Evolutionary conservation across 768 basidiomycete genomes (phyloP), one percentile per base, ranked within the genome.

Genomic region (Piloderma croceum): DNA sequence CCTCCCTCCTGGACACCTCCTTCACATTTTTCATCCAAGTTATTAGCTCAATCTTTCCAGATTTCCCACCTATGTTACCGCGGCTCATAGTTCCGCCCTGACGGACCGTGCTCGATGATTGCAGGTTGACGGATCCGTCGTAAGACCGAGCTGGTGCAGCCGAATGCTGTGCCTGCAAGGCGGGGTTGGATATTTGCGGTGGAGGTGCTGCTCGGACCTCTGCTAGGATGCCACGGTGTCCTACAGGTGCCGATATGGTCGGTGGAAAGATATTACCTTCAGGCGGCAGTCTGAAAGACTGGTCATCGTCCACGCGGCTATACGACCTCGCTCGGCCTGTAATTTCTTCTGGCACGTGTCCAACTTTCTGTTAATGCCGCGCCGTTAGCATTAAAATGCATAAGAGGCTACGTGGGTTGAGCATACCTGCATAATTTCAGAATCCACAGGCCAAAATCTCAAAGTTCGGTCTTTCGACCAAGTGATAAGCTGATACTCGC

Each of bases 391-490:
- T 24, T 22, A 22, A 3, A 31, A 32, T 3, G n/a, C 4, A 7
- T 27, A 7, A 33, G 25, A 37, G 27, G 7, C 12, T n/a, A 29
- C 27, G 31, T 20, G 36, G 21, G 6, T 12, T 21, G 11, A 24
- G 25, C 66, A 29, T 48, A 78, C 89, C 70, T 83, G 73, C 68
- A 87, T 78, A 27, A 72, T 72, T 24, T 84, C 81, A 1, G 68
- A 59, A 39, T 80, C 77, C 2, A 97, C 73, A 0, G 91, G 94
- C 88, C 91, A 94, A 55, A 97, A 87, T 11, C 90, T 70, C 24
- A 99, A 62, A 0, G 88, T 92, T 15, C 90, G 77, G 55, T 98
- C 96, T 57, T 91, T 93, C 2, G 90, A 89, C 82, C 82, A 84
- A 3, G 82, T 83, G 25, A 86, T 78, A 4, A 80, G 61, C 43